These are phyloP conservation scores for Tetradesmus lagerheimii DNA, from an alignment of 139 green algal genomes.

Conservation along the genomic window DNA sequence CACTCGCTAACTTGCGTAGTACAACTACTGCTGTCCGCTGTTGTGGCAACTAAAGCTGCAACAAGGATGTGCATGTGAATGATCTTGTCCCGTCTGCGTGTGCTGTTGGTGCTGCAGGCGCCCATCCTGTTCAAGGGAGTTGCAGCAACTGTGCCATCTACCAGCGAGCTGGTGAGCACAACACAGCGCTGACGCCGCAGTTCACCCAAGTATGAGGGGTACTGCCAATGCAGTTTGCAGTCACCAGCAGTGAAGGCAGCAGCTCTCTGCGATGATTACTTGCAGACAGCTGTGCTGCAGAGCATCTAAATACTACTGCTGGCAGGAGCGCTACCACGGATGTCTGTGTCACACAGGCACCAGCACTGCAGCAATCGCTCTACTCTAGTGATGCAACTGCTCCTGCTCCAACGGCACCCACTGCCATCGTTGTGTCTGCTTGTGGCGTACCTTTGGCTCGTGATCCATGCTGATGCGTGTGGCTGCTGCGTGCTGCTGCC, in stretches of 20 bases:
- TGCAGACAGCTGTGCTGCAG: too few species aligned
- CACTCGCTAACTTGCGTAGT: background rate
- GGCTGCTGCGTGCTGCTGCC: background rate
- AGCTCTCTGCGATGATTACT: background rate
- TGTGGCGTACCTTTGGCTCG: background rate
- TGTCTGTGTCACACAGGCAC: too few species aligned
- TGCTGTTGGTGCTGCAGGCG: conserved; percentile 43
- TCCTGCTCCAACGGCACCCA: too few species aligned
- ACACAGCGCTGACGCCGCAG: background rate
- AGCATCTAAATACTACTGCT: too few species aligned
- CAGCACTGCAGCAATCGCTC: too few species aligned
- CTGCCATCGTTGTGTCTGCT: too few species aligned
- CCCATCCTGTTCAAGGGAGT: conserved; percentile 80
- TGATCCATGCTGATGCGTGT: background rate
- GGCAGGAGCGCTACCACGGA: too few species aligned
- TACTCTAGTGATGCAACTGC: too few species aligned
- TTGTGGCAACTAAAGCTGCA: too few species aligned
- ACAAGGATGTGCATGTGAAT: too few species aligned
- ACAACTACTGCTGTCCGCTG: background rate
- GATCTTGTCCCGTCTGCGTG: too few species aligned
- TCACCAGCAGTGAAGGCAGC: background rate
- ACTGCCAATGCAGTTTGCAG: too few species aligned
- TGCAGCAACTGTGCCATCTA: conserved; percentile 65
- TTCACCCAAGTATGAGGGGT: background rate
- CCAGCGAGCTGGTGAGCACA: conserved; percentile 72